Evolutionary conservation across 1,284 basidiomycete species (phyloP).

Genomic region (Jaminaea rosea): DNA sequence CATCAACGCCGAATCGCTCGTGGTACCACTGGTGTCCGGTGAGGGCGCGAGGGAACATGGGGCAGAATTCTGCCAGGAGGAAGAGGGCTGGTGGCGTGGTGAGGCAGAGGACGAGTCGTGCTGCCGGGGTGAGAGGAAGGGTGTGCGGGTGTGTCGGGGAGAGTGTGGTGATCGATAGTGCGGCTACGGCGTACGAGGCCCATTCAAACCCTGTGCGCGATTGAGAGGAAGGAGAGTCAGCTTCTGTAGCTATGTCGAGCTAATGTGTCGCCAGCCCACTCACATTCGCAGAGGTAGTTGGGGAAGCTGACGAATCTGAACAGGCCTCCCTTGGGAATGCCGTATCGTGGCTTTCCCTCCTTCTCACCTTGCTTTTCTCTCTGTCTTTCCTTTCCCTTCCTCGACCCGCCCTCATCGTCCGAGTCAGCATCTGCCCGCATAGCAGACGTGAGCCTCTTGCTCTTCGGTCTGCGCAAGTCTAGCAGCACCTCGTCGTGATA

Average conservation of each 20-base stretch:
- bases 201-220: constrained; percentile 40
- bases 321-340: constrained; percentile 70
- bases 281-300: constrained; percentile 79
- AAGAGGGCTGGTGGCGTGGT: constrained; percentile 51
- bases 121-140: neutral
- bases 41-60: constrained; percentile 71
- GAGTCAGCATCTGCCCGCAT: neutral
- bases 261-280: constrained; percentile 8
- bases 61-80: constrained; percentile 59
- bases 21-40: constrained; percentile 75
- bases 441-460: neutral
- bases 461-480: constrained; percentile 53
- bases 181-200: constrained; percentile 34
- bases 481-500: constrained; percentile 80
- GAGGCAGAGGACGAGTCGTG: constrained; percentile 7
- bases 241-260: neutral
- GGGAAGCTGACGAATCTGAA: constrained; percentile 77
- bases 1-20: constrained; percentile 53
- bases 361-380: constrained; percentile 27
- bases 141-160: constrained; percentile 8
- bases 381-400: constrained; percentile 8
- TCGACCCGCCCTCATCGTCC: constrained; percentile 6
- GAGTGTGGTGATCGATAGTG: constrained; percentile 24
- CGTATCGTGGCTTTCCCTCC: constrained; percentile 55
- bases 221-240: neutral